Base-by-base conservation (phyloP, 805 yeast species). In the Kluyveromyces aestuarii region DNA sequence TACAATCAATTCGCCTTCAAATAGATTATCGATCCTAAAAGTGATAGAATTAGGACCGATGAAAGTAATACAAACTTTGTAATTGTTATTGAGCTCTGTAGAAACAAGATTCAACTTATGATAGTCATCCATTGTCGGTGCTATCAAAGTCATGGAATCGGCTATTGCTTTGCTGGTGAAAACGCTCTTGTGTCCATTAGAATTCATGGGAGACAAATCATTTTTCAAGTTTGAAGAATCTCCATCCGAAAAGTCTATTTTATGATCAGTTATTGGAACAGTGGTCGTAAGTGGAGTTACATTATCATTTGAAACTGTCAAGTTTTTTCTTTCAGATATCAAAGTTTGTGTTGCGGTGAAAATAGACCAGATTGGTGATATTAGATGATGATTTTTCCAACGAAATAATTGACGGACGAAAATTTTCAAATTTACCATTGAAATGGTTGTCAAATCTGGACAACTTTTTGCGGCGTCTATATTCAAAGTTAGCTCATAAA, bases 321-420 rank as follows among this genome's bases (percentile, higher is more conserved):
- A 69, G 72, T 38, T 75, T 60, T 56, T 74, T 73, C 53, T 70
- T 72, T 53, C 76, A 61, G 35, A 68, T 58, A 52, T 69, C 72
- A 78, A 76, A 1, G 80, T 73, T 54, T 72, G 73, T 10, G 75
- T 63, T 1, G 81, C 79, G 25, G 76, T 72, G 0, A 78, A 59
- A 42, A 77, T 69, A 0, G 78, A 66, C 83, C 83, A 79, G 3
- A 78, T 50, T 2, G 82, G 82, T 52, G 80, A 80, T 21, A 63
- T 54, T 27, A 57, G 40, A 44, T 55, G 59, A 38, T 55, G 59
- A 41, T 56, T 61, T 38, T 56, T 60, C 49, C 60, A 54, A 30
- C 55, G 59, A 41, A 63, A 64, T 30, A 64, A 49, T 40, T 56
- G 60, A 40, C 57, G 53, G 41, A 64, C 62, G 40, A 63, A 64